Conservation (phyloP, 495 filamentous ascomycete species). For the Parathielavia hyrcaniae region DNA sequence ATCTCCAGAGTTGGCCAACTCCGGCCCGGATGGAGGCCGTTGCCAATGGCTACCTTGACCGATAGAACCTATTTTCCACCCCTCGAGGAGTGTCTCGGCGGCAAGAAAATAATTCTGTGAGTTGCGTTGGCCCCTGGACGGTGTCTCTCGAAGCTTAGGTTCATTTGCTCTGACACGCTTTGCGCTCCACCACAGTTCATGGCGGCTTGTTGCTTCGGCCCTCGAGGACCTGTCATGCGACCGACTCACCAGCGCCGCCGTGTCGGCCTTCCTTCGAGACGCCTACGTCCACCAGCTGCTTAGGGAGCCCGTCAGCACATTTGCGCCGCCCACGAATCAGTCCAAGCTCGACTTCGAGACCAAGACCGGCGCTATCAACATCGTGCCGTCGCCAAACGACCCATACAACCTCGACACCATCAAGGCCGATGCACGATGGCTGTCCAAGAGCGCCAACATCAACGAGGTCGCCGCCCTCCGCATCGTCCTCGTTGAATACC, state of each 20-base stretch:
- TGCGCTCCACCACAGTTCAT: conserved; percentile 55
- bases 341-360: conserved; percentile 72
- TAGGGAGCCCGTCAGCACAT: conserved; percentile 56
- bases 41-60: conserved; percentile 59
- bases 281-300: conserved; percentile 60
- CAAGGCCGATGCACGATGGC: conserved; percentile 79
- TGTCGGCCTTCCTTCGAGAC: conserved; percentile 62
- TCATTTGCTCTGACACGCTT: conserved; percentile 43
- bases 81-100: conserved; percentile 43
- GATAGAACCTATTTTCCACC: conserved; percentile 46
- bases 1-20: background rate
- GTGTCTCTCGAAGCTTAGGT: conserved; percentile 14
- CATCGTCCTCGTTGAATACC: conserved; percentile 76
- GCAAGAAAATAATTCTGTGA: conserved; percentile 41
- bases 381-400: conserved; percentile 60
- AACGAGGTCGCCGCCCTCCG: conserved; percentile 80
- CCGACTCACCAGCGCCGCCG: conserved; percentile 42
- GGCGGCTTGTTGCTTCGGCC: conserved; percentile 64
- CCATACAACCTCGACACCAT: conserved; percentile 72
- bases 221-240: conserved; percentile 50
- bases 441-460: conserved; percentile 67
- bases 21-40: conserved; percentile 36
- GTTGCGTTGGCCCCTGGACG: conserved; percentile 45
- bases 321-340: conserved; percentile 50
- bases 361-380: conserved; percentile 85